Evolutionary conservation across 345 rosid genomes (phyloP), one percentile per base, ranked within the genome.

Genomic region (Brassica napus): DNA sequence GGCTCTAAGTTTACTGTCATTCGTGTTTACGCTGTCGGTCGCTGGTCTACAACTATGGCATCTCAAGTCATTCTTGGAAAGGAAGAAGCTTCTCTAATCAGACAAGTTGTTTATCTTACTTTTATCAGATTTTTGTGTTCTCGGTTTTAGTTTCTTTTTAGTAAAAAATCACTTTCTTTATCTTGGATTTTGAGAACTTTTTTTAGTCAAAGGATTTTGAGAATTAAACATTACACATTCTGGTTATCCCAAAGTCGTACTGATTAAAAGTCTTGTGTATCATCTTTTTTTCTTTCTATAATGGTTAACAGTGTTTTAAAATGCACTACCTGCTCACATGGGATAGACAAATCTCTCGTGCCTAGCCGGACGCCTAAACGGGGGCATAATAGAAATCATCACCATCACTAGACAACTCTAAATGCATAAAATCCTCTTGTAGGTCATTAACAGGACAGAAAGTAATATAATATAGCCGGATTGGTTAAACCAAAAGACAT

Each of bases 11-110:
- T 62, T 88, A 15, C 84, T 95, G 60, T 92, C 97, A 0, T 87
- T 95, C 39, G 30, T 83, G 60, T 83, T 92, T 44, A 85, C 93
- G 76, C 65, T 92, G 54, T 86, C 94, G 0, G 97, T 92, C n/a
- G 97, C 94, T 0, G 93, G 93, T 30, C 24, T 95, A 83, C 99
- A 95, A 68, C 78, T 93, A 14, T 91, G 98, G 97, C 99, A 95
- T 78, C 85, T 95, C 83, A 93, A 93, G 89, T 83, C 88, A 16
- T 95, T 92, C 87, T 93, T 92, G 68, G 84, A 90, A 85, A 93
- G 94, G 78, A 91, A 95, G 90, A 92, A 92, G 85, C 83, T 80
- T 71, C 71, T 80, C 11, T 79, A 44, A 79, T 42, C 54, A 14
- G 18, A 42, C 28, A 28, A 39, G 3, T 37, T 57, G 61, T 23